These are phyloP conservation scores for Brassica juncea DNA, from an alignment of 345 rosid genomes.

Conservation along the genomic window DNA sequence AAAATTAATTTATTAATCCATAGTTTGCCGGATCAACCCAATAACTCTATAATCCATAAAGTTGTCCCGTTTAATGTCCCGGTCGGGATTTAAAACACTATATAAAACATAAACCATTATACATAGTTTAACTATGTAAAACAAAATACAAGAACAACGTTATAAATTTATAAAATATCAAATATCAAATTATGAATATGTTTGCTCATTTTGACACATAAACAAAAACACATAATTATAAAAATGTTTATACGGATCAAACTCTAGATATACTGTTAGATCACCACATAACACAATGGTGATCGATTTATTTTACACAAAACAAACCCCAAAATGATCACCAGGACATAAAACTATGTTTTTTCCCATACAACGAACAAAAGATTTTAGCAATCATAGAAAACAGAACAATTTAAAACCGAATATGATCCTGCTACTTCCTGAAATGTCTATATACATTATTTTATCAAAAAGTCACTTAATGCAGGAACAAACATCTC, in stretches of 20 bases:
- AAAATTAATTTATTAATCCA: too few species aligned
- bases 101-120: too few species aligned
- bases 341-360: background rate
- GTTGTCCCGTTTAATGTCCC: too few species aligned
- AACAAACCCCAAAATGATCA: constrained; percentile 1
- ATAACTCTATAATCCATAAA: too few species aligned
- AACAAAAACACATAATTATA: background rate
- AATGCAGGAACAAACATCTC: constrained; percentile 22
- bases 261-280: background rate
- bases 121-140: too few species aligned
- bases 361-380: background rate
- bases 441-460: constrained; percentile 31
- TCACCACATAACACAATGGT: background rate
- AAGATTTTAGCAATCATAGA: background rate
- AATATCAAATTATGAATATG: background rate
- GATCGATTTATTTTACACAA: background rate
- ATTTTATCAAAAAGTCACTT: constrained; percentile 16
- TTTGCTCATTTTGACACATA: background rate
- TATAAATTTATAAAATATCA: background rate
- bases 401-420: background rate
- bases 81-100: too few species aligned
- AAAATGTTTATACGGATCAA: background rate
- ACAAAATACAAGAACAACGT: background rate
- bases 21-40: too few species aligned
- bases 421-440: constrained; percentile 22